Conservation (phyloP, 306 rosid genomes). For the Dryas drummondii region DNA sequence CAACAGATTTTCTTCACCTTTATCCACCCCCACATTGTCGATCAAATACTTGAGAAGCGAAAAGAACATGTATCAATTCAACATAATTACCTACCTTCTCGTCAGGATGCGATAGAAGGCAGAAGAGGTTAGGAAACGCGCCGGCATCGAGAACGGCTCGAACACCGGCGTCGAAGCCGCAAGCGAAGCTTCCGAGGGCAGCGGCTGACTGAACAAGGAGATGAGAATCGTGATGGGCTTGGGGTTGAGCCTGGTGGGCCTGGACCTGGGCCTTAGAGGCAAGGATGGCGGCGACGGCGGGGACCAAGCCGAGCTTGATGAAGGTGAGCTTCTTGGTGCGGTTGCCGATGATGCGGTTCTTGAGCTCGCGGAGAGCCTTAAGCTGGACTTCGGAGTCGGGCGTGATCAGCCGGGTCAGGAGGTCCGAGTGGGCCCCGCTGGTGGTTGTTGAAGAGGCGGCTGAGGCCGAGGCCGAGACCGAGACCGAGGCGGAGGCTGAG, state of each 20-base stretch:
- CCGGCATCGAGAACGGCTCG: constrained; percentile 83
- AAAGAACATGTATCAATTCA: not conserved
- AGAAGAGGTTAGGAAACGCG: constrained; percentile 55
- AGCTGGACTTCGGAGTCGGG: constrained; percentile 61
- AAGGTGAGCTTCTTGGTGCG: constrained; percentile 89
- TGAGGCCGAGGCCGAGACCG: not conserved
- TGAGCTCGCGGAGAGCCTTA: constrained; percentile 81
- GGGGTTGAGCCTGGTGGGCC: constrained; percentile 27
- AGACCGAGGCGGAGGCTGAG: constrained; percentile 22
- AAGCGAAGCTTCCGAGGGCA: constrained; percentile 83
- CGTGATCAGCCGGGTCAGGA: constrained; percentile 62
- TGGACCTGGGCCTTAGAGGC: constrained; percentile 29
- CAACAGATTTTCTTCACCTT: not conserved
- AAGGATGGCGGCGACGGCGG: constrained; percentile 61
- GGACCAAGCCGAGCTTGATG: constrained; percentile 82
- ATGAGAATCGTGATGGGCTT: constrained; percentile 40
- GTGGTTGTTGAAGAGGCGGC: constrained; percentile 31
- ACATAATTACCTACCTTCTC: constrained; percentile 70
- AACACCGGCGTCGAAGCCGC: constrained; percentile 88
- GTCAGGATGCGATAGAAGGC: constrained; percentile 59
- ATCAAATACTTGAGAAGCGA: too few species aligned
- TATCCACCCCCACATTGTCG: not conserved
- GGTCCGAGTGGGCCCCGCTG: constrained; percentile 49
- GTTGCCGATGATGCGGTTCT: constrained; percentile 90
- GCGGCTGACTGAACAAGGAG: constrained; percentile 90